These are phyloP conservation scores for Aspergillus nomiae DNA, from an alignment of 2,329 filamentous ascomycete species.

Conservation along the genomic window DNA sequence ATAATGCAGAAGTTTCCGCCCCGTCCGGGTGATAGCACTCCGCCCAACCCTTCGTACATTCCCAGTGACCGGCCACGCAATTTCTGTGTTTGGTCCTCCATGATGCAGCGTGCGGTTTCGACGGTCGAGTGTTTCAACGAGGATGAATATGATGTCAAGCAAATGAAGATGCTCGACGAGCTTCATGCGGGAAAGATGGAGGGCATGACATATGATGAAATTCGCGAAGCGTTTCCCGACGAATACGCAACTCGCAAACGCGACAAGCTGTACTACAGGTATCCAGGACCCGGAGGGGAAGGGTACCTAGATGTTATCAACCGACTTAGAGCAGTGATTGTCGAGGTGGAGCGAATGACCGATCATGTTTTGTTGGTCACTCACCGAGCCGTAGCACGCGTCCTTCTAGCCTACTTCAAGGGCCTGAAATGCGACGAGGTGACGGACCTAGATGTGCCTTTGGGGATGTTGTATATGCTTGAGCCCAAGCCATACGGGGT, in stretches of 20 bases:
- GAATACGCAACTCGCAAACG: conserved; percentile 78
- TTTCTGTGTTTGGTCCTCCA: conserved; percentile 98
- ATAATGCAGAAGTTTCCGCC: conserved; percentile 84
- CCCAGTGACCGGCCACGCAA: conserved; percentile 68
- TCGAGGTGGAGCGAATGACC: conserved; percentile 95
- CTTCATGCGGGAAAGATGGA: conserved; percentile 92
- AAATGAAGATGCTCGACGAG: conserved; percentile 97
- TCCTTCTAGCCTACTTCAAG: conserved; percentile 95
- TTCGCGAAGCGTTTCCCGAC: conserved; percentile 73
- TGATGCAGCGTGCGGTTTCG: conserved; percentile 87
- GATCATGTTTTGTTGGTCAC: conserved; percentile 92
- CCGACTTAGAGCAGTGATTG: conserved; percentile 89
- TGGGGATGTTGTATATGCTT: conserved; percentile 91
- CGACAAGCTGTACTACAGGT: conserved; percentile 95
- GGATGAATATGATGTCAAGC: conserved; percentile 93
- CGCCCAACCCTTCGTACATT: conserved; percentile 81
- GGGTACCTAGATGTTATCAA: conserved; percentile 97
- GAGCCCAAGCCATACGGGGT: conserved; percentile 98
- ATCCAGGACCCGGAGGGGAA: conserved; percentile 92
- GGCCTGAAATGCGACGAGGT: conserved; percentile 88
- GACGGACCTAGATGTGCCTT: conserved; percentile 87
- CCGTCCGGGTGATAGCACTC: conserved; percentile 84
- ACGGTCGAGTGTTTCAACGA: conserved; percentile 91
- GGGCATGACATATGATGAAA: conserved; percentile 91
- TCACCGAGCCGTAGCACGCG: conserved; percentile 87